Evolutionary conservation across 2,329 filamentous ascomycete species (phyloP).

Genomic region (Calonectria montana): DNA sequence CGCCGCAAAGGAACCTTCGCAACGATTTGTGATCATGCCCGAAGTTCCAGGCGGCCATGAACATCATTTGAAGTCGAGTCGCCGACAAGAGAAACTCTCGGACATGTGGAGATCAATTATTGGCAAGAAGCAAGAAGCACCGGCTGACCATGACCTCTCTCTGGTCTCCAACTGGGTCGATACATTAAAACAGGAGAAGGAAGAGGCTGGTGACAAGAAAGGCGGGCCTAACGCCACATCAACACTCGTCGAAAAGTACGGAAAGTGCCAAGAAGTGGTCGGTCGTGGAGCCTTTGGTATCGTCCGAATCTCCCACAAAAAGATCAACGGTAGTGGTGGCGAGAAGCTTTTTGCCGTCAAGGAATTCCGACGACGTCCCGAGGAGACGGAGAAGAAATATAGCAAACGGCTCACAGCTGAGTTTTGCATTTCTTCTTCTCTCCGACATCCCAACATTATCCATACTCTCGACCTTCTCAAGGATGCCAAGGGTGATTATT

Average conservation of each 20-base stretch:
- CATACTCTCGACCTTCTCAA: constrained; percentile 96
- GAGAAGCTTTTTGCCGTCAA: constrained; percentile 98
- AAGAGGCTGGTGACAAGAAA: constrained; percentile 85
- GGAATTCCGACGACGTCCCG: constrained; percentile 93
- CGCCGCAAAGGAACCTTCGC: constrained; percentile 50
- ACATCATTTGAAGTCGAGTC: constrained; percentile 89
- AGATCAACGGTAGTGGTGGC: constrained; percentile 79
- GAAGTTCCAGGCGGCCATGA: constrained; percentile 78
- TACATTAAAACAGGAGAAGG: constrained; percentile 88
- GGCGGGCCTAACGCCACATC: constrained; percentile 75
- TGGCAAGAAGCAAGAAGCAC: constrained; percentile 82
- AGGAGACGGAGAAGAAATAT: constrained; percentile 97
- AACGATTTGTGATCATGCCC: constrained; percentile 64
- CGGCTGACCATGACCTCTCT: constrained; percentile 83
- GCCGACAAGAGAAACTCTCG: constrained; percentile 92
- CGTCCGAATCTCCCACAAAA: constrained; percentile 97
- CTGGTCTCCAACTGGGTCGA: constrained; percentile 97
- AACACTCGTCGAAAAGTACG: constrained; percentile 94
- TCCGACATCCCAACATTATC: constrained; percentile 97
- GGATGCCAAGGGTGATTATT: constrained; percentile 97
- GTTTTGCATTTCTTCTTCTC: constrained; percentile 97
- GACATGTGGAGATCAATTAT: constrained; percentile 91
- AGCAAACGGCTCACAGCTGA: constrained; percentile 97
- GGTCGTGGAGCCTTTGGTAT: constrained; percentile 97
- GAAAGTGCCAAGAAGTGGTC: constrained; percentile 97